Evolutionary conservation across 116 monocot species (phyloP).

Genomic region (Posidonia oceanica): DNA sequence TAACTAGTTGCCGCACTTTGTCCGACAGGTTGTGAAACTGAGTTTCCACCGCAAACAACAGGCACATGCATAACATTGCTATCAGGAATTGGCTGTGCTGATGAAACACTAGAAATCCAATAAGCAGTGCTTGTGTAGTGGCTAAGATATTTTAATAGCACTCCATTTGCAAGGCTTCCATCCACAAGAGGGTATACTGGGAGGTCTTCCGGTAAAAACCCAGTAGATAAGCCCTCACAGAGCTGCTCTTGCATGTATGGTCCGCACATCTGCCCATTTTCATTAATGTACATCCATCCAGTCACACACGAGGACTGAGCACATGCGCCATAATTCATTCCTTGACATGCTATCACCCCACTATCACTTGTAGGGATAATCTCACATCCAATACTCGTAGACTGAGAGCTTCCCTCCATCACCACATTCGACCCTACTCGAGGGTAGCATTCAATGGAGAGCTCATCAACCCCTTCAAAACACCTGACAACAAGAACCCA

Average conservation of each 20-base stretch:
- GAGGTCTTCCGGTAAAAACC: constrained; percentile 75
- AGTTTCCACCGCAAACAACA: not conserved
- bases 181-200: constrained; percentile 72
- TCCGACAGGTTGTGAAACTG: not conserved
- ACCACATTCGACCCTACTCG: constrained; percentile 14
- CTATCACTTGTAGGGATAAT: constrained; percentile 9
- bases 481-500: constrained; percentile 15
- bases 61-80: not conserved
- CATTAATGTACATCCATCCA: constrained; percentile 88
- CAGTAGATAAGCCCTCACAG: constrained; percentile 58
- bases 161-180: constrained; percentile 43
- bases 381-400: constrained; percentile 11
- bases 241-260: constrained; percentile 77
- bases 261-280: constrained; percentile 77
- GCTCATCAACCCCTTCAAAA: constrained; percentile 2
- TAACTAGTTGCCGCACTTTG: not conserved
- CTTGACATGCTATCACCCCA: constrained; percentile 4
- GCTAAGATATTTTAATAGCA: constrained; percentile 45
- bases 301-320: constrained; percentile 16
- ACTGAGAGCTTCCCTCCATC: constrained; percentile 36
- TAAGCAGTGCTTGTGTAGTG: constrained; percentile 15
- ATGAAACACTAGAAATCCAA: constrained; percentile 8
- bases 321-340: constrained; percentile 13
- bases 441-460: constrained; percentile 14
- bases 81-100: constrained; percentile 6